These are phyloP conservation scores for Saprolegnia parasitica DNA, from an alignment of 352 stramenopile species.

Conservation along the genomic window DNA sequence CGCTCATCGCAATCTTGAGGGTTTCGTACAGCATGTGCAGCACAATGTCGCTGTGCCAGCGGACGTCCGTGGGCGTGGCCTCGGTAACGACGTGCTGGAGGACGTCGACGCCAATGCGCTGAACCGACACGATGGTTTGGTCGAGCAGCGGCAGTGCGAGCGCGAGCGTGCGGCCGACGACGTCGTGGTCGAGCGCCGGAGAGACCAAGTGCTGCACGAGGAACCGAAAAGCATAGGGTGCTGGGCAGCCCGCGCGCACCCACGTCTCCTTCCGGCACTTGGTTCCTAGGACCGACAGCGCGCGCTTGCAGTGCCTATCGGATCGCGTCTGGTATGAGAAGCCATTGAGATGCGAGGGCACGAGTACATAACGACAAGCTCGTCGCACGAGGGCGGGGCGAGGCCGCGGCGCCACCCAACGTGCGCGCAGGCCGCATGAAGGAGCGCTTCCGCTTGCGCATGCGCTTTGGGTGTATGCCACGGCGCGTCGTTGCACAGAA, in stretches of 20 bases:
- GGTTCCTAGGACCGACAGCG: slow-evolving; percentile 34
- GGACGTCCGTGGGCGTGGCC: slow-evolving; percentile 66
- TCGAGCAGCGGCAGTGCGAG: slow-evolving; percentile 78
- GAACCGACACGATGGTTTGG: slow-evolving; percentile 55
- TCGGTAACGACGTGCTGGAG: slow-evolving; percentile 57
- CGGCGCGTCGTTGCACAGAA: neutral
- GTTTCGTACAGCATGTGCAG: slow-evolving; percentile 63
- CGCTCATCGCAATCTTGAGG: slow-evolving; percentile 46
- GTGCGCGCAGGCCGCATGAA: neutral
- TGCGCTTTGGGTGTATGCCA: neutral
- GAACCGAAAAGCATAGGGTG: slow-evolving; percentile 56
- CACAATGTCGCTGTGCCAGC: slow-evolving; percentile 74
- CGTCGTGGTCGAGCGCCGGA: slow-evolving; percentile 56
- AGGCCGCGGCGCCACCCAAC: neutral
- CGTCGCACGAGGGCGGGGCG: neutral
- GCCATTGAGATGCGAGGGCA: neutral
- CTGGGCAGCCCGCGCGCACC: slow-evolving; percentile 39
- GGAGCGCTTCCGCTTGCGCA: neutral
- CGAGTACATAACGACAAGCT: neutral
- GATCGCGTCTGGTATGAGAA: neutral
- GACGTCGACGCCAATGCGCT: slow-evolving; percentile 54
- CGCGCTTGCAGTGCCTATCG: slow-evolving; percentile 13
- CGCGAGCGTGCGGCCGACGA: slow-evolving; percentile 66
- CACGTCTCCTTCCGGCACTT: slow-evolving; percentile 64
- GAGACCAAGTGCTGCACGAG: slow-evolving; percentile 52